Conservation (phyloP, 1,139 yeast species). For the Saccharomycopsis phalli region DNA sequence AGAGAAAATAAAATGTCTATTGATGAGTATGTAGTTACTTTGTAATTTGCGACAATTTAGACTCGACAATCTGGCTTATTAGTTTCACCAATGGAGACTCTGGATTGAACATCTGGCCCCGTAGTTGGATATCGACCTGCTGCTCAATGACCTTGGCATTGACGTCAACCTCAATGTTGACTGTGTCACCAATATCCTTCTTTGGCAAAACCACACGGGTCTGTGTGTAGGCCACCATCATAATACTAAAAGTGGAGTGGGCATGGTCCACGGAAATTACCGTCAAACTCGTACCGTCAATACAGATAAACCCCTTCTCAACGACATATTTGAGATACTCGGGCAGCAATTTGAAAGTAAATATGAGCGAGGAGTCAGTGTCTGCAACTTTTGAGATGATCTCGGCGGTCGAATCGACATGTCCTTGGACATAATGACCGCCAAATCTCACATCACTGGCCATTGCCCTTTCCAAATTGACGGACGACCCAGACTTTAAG, state of each 20-base stretch:
- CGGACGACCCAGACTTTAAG: conserved; percentile 48
- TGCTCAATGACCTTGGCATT: conserved; percentile 88
- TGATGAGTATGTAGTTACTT: no score
- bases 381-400: conserved; percentile 50
- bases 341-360: conserved; percentile 57
- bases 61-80: conserved; percentile 44
- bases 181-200: conserved; percentile 53
- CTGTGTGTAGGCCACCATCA: conserved; percentile 91
- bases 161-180: conserved; percentile 89
- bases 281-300: conserved; percentile 93
- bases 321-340: conserved; percentile 68
- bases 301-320: conserved; percentile 84
- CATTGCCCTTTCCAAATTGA: conserved; percentile 89
- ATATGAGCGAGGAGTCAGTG: conserved; percentile 63
- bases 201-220: conserved; percentile 64
- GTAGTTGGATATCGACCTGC: conserved; percentile 56
- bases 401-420: conserved; percentile 80
- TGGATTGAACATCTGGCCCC: conserved; percentile 41
- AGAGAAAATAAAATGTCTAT: conserved; percentile 25
- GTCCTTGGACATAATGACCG: conserved; percentile 97
- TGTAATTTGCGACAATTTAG: background rate
- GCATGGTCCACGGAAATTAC: conserved; percentile 64
- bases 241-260: conserved; percentile 59
- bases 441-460: conserved; percentile 68
- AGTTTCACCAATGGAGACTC: conserved; percentile 33